Evolutionary conservation across 176 grass and related monocot species (phyloP).

Genomic region (Chrysopogon serrulatus): DNA sequence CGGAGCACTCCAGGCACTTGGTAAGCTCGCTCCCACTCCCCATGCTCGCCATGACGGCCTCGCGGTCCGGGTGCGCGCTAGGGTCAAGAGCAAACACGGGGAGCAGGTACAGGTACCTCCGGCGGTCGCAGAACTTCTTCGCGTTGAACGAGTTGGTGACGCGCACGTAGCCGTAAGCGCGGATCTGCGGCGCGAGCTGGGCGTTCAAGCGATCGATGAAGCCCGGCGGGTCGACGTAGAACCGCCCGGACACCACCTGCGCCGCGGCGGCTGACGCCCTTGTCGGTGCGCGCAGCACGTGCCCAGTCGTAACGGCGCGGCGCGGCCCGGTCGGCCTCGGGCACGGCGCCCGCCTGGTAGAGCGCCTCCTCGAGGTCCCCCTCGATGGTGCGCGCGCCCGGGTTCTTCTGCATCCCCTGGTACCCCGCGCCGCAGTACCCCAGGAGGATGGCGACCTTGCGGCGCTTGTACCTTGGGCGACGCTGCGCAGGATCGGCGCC

Average conservation of each 20-base stretch:
- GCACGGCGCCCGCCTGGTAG: conserved; percentile 67
- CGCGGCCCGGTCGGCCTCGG: conserved; percentile 52
- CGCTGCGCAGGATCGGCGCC: conserved; percentile 27
- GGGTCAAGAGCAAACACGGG: conserved; percentile 81
- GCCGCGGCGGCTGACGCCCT: conserved; percentile 80
- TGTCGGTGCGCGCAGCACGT: conserved; percentile 85
- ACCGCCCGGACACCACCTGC: conserved; percentile 92
- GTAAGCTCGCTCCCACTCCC: conserved; percentile 71
- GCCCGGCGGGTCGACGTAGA: conserved; percentile 75
- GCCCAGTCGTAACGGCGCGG: conserved; percentile 79
- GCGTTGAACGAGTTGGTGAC: conserved; percentile 83
- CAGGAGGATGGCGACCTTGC: conserved; percentile 87
- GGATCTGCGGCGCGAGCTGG: conserved; percentile 74
- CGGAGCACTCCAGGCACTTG: conserved; percentile 82
- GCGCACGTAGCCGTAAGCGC: conserved; percentile 69
- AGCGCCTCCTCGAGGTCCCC: conserved; percentile 95
- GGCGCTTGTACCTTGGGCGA: conserved; percentile 75
- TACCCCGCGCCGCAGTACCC: conserved; percentile 89
- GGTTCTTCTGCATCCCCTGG: conserved; percentile 99
- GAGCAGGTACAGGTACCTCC: conserved; percentile 84
- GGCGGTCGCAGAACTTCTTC: conserved; percentile 91
- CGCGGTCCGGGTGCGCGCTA: conserved; percentile 68
- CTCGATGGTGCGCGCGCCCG: conserved; percentile 88
- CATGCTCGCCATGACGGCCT: conserved; percentile 74
- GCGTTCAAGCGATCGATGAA: conserved; percentile 69